Evolutionary conservation across 2,329 filamentous ascomycete species (phyloP), one percentile per base, ranked within the genome.

Genomic region (Colletotrichum theobromicola): DNA sequence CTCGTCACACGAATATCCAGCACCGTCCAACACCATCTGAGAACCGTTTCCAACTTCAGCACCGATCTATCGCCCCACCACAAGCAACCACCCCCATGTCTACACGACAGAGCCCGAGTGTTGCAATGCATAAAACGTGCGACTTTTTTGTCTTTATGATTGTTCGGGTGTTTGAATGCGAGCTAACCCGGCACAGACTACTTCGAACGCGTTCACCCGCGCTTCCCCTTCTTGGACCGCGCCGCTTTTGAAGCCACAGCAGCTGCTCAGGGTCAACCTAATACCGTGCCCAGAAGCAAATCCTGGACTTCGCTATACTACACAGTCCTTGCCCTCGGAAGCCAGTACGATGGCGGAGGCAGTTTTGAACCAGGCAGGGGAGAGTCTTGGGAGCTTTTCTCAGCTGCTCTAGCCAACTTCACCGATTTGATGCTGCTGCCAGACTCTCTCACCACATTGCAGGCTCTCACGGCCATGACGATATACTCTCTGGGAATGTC

Each of bases 211-310:
- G 63, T 84, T 2, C 83, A 85, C 69, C 82, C 82, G 5, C 67
- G 84, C 0, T 83, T 84, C 70, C 83, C 84, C 2, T 84, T 85
- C 67, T 77, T 85, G 6, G 79, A 84, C 61, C 75, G 77, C 50
- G 53, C 58, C 1, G 58, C 60, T 10, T 76, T 76, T 5, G 72
- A 75, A 10, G 30, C 35, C 9, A 75, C 73, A 5, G 75, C 72
- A 13, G 55, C 66, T 18, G 53, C 53, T 3, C 72, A 70, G 13
- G 60, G 63, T 5, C 37, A 68, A 5, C 60, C 60, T 7, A 26
- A 60, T 3, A 21, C 67, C 2, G 15, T 71, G 1, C 62, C 68
- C 1, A 64, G 53, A 2, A 75, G 76, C 64, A 32, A 76, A 78
- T 63, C 77, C 0, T 85, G 82, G 74, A 82, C 79, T 1, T 82